Base-by-base conservation (phyloP, 139 green algal species). In the Chlamydomonas asymmetrica region DNA sequence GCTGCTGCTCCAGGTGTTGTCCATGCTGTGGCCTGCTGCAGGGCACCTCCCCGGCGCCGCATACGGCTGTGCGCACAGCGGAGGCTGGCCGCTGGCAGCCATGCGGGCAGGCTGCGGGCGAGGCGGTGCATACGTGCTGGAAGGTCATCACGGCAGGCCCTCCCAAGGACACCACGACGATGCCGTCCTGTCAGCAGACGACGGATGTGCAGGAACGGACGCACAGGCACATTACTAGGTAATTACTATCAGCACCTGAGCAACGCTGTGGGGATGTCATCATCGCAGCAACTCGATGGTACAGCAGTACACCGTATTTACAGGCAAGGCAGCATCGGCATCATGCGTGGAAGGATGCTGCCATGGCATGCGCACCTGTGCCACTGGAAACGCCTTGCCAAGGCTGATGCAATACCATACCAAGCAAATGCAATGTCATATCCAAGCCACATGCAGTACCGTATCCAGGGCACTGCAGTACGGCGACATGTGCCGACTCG, bases 81-180 rank as follows among this genome's bases (percentile, higher is more conserved):
- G 45, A 16, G 45, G 13, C 45, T 16, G 18, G 13, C 45, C 45
- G 13, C 13, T 52, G 13, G 45, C 45, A 52, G 45, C 45, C 45
- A 52, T 52, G 45, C 45, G 18, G 13, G 13, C 13, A 13, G 13
- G 45, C 52, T 6, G 6, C 20, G 13, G 52, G 22, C 20, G 18
- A 34, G 22, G 20, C 52, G 13, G 18, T 32, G 13, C 18, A 20
- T 25, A 31, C 52, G 13, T 6, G 23, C 7, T 22, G 48, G 43
- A 77, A 77, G 59, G 57, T 23, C 71, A 77, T 77, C 4, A 77
- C 71, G 3, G 9, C 31, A 25, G 71, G 59, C 0, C 71, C 71
- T 1, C 71, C 71, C n/a, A 63, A 8, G 9, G 56, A 63, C n/a
- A 63, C 71, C 18, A 40, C 23, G 22, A 77, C 71, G 7, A 77